Evolutionary conservation across 495 filamentous ascomycete species (phyloP), one percentile per base, ranked within the genome.

Genomic region (Massariosphaeria phaeospora): DNA sequence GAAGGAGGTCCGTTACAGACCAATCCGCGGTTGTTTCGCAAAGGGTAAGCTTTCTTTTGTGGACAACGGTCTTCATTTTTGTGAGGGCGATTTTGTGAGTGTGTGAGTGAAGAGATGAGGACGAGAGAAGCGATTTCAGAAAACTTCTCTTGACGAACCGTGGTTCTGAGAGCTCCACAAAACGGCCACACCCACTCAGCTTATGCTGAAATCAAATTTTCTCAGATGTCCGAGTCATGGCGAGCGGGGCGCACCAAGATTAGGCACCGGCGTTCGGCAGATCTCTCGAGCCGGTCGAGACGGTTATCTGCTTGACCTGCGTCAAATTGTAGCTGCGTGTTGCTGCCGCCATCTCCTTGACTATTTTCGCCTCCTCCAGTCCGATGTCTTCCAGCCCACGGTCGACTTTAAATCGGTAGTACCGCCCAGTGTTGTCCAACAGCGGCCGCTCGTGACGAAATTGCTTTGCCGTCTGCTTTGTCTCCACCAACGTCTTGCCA

Each of bases 341-440:
- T 1, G 43, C 52, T 17, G 52, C 52, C 3, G 18, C 23, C 20
- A 55, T 55, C 15, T 7, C 33, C 2, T 46, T 38, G 27, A 17
- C 27, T 18, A 12, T 10, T 31, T 36, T 48, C 21, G 52, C 23
- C 2, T 55, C 34, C 31, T 55, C 52, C 2, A 55, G 33, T n/a
- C 52, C 52, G 43, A 55, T 55, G 15, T 55, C 43, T 20, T 55
- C 52, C 10, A 55, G 23, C 42, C 52, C 52, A 9, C 30, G 5
- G 2, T 26, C 3, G 21, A 55, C 52, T 21, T 55, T 55, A 29
- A 55, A 55, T 15, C 52, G 52, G 34, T 38, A 55, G 52, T 55
- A 48, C 29, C 43, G 42, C 3, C 33, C 18, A 3, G 1, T 34
- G 33, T 38, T 26, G 52, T 55, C 52, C 3, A 55, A 34, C 1